Evolutionary conservation across 257 asterid genomes (phyloP), one percentile per base, ranked within the genome.

Genomic region (Fraxinus americana): DNA sequence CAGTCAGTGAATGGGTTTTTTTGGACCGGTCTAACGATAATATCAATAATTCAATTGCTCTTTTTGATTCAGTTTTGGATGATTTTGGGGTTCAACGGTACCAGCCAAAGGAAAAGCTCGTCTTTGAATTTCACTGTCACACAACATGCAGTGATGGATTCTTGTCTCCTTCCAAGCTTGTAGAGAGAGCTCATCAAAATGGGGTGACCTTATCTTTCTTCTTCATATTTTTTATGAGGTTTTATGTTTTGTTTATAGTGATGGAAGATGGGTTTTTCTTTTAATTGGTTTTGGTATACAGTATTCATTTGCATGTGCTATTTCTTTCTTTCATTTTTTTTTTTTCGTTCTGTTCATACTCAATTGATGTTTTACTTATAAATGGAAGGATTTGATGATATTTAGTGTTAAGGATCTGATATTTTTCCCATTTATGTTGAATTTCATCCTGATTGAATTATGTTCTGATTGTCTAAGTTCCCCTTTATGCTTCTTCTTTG

Each of bases 101-200:
- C 71, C 89, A 86, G 36, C 93, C 91, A 0, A 96, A 93, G 84
- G 99, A 90, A 77, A 96, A 90, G 79, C 86, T 93, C 77, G 87
- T 90, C 6, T 93, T 96, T 78, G 98, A 96, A 74, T 87, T 96
- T 66, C 99, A 96, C 77, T 92, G 82, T 45, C 99, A 96, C 87
- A 87, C 98, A 1, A 87, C 87, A 78, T 90, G 89, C 80, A 96
- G 99, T 81, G 99, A 96, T 87, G 99, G 99, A 19, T 96, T 82
- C 82, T 87, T 96, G 84, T 88, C 98, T 57, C 98, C 99, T 81
- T 39, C 98, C 43, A 96, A 92, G 89, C 98, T 96, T 67, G 91
- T 96, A 36, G 99, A 96, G 82, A 92, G 96, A 88, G 99, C 99
- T 25, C 97, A 96, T 88, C 94, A 88, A 34, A 87, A 86, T 82